phyloP scores from a whole-genome alignment of 129 eudicot species.

The Arctium lappa region DNA sequence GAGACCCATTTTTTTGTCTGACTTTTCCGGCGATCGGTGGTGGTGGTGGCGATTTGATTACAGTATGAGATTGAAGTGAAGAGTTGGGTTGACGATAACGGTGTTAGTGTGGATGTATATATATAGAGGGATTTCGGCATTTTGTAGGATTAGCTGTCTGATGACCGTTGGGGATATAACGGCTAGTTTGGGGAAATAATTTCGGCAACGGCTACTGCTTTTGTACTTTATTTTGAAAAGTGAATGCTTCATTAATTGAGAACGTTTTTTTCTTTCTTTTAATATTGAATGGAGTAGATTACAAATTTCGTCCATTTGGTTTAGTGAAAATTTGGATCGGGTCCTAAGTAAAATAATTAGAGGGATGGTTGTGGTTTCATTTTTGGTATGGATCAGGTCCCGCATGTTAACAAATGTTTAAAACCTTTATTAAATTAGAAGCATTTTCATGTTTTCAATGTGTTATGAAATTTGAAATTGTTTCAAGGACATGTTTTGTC shows the following conservation, averaged over 20 bases:
- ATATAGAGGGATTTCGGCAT: neutral
- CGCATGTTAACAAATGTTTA: too few species aligned
- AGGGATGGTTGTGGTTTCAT: too few species aligned
- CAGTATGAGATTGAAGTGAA: neutral
- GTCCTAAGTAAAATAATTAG: too few species aligned
- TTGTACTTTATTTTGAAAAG: neutral
- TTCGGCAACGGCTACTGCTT: neutral
- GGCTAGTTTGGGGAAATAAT: conserved; percentile 16
- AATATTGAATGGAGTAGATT: too few species aligned
- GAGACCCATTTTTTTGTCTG: conserved; percentile 20
- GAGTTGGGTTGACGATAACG: neutral
- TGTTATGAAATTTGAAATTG: too few species aligned
- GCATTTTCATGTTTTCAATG: too few species aligned
- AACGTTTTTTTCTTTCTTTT: too few species aligned
- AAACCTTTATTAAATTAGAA: too few species aligned
- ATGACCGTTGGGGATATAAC: neutral
- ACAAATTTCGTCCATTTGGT: too few species aligned
- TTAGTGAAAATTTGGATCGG: too few species aligned
- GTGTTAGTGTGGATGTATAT: neutral
- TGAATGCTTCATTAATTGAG: neutral
- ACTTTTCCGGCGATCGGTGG: neutral
- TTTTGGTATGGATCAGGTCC: too few species aligned
- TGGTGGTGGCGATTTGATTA: neutral
- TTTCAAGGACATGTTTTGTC: too few species aligned
- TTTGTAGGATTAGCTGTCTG: neutral